A percentile compares a stretch with the other conserved stretches of the same genome.
Evolutionary conservation across 495 filamentous ascomycete species (phyloP).

Genomic region (Melanomma pulvis-pyrius): DNA sequence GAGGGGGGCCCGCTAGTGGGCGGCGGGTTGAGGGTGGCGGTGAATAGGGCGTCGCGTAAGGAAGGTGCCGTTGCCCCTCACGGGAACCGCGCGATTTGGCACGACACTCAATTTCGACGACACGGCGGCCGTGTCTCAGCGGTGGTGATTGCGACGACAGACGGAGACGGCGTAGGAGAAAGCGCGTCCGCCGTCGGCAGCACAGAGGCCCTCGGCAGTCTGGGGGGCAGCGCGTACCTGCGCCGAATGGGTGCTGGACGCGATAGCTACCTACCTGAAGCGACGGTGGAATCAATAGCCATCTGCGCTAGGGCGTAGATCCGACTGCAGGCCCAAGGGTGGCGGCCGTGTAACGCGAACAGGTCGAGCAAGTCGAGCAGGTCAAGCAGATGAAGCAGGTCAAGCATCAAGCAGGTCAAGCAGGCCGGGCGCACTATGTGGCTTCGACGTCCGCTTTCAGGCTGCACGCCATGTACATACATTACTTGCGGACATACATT

Average conservation of each 20-base stretch:
- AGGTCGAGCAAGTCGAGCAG: too few relatives aligned
- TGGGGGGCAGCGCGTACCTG: constrained; percentile 24
- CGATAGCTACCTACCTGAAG: constrained; percentile 7
- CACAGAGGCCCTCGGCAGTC: not conserved
- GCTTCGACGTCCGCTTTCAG: constrained; percentile 29
- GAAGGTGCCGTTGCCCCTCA: too few relatives aligned
- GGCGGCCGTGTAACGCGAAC: constrained; percentile 4
- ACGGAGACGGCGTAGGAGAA: not conserved
- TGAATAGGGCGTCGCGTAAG: constrained; percentile 24
- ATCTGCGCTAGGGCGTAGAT: constrained; percentile 23
- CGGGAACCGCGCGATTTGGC: not conserved
- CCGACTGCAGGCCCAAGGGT: constrained; percentile 2
- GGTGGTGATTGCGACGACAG: not conserved
- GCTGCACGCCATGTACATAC: too few relatives aligned
- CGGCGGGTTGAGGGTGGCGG: not conserved
- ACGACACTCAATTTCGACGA: constrained; percentile 21
- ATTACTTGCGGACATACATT: not conserved
- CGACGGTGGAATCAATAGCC: constrained; percentile 25
- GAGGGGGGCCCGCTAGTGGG: too few relatives aligned
- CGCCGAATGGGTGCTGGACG: constrained; percentile 10
- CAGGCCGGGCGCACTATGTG: constrained; percentile 8
- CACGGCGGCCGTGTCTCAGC: too few relatives aligned
- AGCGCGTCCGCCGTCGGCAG: not conserved
- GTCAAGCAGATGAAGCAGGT: too few relatives aligned
- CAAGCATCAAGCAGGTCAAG: not conserved